Conservation (phyloP, 495 filamentous ascomycete species). For the Lentithecium fluviatile region DNA sequence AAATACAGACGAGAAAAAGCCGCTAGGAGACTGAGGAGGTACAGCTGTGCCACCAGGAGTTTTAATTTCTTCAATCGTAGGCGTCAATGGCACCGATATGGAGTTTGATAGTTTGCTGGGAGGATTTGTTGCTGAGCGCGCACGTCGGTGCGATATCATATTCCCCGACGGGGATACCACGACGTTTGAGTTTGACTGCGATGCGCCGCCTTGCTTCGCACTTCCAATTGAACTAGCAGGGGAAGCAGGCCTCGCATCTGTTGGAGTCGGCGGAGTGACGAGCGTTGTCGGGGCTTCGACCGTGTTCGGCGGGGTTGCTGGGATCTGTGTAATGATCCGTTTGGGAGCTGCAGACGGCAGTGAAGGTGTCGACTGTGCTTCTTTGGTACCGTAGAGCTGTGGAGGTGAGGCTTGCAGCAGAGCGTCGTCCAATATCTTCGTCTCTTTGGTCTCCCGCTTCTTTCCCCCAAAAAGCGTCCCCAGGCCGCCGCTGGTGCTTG, state of each 20-base stretch:
- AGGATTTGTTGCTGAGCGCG: conserved; percentile 64
- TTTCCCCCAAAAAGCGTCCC: conserved; percentile 32
- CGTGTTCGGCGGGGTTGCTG: conserved; percentile 42
- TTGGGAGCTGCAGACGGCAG: conserved; percentile 20
- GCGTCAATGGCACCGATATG: conserved; percentile 66
- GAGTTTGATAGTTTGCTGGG: conserved; percentile 89
- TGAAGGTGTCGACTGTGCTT: conserved; percentile 24
- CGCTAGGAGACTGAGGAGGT: conserved; percentile 53
- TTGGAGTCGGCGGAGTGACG: conserved; percentile 47
- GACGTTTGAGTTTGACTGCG: conserved; percentile 43
- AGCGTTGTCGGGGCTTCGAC: conserved; percentile 43
- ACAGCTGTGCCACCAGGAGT: conserved; percentile 47
- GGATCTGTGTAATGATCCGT: conserved; percentile 32
- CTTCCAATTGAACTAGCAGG: conserved; percentile 31
- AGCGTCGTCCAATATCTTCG: conserved; percentile 20
- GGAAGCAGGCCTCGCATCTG: conserved; percentile 35
- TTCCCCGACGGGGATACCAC: conserved; percentile 57
- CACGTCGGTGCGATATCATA: conserved; percentile 73
- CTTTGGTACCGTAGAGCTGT: conserved; percentile 20
- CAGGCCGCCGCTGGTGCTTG: conserved; percentile 22
- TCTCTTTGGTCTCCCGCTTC: conserved; percentile 19
- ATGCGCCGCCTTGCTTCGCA: conserved; percentile 27
- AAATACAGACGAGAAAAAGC: conserved; percentile 93
- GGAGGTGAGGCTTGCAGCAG: conserved; percentile 24
- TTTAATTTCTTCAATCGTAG: conserved; percentile 64